Conservation (phyloP, 768 basidiomycete species). For the Leccinum pellstonianum region DNA sequence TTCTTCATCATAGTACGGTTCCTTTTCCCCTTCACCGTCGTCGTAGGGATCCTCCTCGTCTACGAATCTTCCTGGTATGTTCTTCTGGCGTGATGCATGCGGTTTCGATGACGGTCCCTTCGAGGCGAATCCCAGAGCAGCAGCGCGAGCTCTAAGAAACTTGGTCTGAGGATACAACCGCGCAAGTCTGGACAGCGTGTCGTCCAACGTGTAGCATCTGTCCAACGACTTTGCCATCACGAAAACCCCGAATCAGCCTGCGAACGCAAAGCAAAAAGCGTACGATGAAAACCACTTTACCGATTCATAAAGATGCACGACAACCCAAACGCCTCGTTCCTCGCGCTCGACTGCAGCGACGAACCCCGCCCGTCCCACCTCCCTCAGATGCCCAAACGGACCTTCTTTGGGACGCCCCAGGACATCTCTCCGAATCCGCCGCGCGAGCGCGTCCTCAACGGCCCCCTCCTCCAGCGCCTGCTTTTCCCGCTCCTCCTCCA, state of each 20-base stretch:
- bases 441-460: neutral
- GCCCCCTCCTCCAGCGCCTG: conserved; percentile 36
- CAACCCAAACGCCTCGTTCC: conserved; percentile 68
- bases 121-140: conserved; percentile 69
- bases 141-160: conserved; percentile 79
- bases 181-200: conserved; percentile 64
- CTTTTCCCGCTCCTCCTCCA: conserved; percentile 74
- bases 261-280: neutral
- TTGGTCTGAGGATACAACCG: conserved; percentile 70
- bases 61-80: conserved; percentile 32
- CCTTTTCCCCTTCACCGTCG: conserved; percentile 33
- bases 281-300: conserved; percentile 41
- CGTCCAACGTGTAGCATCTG: conserved; percentile 70
- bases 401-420: conserved; percentile 53
- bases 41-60: conserved; percentile 48
- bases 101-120: conserved; percentile 24
- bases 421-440: conserved; percentile 36
- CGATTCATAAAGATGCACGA: conserved; percentile 82
- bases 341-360: conserved; percentile 74
- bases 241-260: conserved; percentile 6
- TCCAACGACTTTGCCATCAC: conserved; percentile 57
- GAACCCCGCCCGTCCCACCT: conserved; percentile 74
- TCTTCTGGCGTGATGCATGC: conserved; percentile 6
- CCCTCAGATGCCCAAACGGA: conserved; percentile 74
- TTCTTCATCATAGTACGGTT: conserved; percentile 37